A percentile compares a stretch with the other conserved stretches of the same genome.
Conservation (phyloP, 768 basidiomycete genomes). For the Mrakia hoshinonis region DNA sequence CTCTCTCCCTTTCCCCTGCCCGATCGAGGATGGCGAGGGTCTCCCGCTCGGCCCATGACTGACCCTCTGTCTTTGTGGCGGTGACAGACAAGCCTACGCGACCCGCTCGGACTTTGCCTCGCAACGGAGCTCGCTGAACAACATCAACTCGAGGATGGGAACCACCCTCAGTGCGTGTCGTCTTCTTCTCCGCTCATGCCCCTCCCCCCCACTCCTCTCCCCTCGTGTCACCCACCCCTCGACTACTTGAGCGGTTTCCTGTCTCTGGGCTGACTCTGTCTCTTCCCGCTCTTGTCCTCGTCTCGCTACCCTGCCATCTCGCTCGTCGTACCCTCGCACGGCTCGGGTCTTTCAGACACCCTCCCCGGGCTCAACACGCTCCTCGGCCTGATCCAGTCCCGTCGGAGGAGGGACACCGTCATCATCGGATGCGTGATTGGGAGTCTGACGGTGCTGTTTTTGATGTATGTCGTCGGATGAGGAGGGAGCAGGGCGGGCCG, state of each 20-base stretch:
- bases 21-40: no score
- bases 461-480: slow-evolving; percentile 15
- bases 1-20: neutral
- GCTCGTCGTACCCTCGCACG: no score
- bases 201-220: neutral
- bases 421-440: slow-evolving; percentile 45
- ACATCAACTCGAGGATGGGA: slow-evolving; percentile 75
- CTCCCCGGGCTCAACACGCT: slow-evolving; percentile 93
- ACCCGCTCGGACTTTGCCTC: slow-evolving; percentile 84
- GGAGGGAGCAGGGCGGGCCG: neutral
- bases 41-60: no score
- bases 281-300: neutral
- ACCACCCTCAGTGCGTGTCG: slow-evolving; percentile 63
- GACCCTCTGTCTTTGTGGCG: neutral
- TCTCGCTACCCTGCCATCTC: neutral
- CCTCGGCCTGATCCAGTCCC: slow-evolving; percentile 81
- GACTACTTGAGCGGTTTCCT: slow-evolving; percentile 20
- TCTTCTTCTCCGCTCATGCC: neutral
- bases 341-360: slow-evolving; percentile 49
- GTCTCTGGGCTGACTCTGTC: no score
- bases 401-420: slow-evolving; percentile 78
- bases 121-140: slow-evolving; percentile 64
- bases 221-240: neutral
- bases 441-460: slow-evolving; percentile 13
- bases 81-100: slow-evolving; percentile 83